These are phyloP conservation scores for Rhododendron williamsianum DNA, from an alignment of 148 eudicot genomes.

Conservation along the genomic window DNA sequence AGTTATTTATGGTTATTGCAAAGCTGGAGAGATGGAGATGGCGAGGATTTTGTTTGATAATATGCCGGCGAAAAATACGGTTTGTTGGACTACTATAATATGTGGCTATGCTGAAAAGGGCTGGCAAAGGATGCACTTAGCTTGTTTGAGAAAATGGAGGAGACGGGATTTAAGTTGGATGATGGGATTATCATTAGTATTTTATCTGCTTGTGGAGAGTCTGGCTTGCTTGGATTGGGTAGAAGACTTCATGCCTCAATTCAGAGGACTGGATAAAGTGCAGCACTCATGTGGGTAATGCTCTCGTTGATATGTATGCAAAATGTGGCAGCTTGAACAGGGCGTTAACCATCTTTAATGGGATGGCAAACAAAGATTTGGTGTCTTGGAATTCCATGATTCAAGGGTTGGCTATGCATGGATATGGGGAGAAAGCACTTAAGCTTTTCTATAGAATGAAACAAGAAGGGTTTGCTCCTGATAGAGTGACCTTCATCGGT, in stretches of 20 bases:
- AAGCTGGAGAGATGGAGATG: constrained; percentile 63
- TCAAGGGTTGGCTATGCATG: constrained; percentile 83
- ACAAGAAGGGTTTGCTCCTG: constrained; percentile 61
- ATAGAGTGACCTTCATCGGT: constrained; percentile 70
- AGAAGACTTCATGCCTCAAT: constrained; percentile 29
- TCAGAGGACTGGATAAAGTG: constrained; percentile 30
- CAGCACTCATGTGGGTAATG: constrained; percentile 46
- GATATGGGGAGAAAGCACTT: constrained; percentile 67
- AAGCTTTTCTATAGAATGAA: constrained; percentile 54
- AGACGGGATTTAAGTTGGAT: constrained; percentile 44
- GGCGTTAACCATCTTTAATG: constrained; percentile 50
- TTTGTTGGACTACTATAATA: constrained; percentile 83
- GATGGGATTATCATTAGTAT: constrained; percentile 65
- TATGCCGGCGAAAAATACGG: constrained; percentile 78
- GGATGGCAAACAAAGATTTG: constrained; percentile 55
- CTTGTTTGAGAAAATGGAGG: constrained; percentile 58
- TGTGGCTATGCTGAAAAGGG: constrained; percentile 73
- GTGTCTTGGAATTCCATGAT: constrained; percentile 87
- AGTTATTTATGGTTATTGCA: neutral
- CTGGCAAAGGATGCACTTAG: constrained; percentile 60
- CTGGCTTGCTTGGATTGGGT: constrained; percentile 52
- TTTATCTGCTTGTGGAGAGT: constrained; percentile 69
- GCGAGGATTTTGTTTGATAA: constrained; percentile 73
- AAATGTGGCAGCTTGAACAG: constrained; percentile 61
- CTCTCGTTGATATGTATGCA: constrained; percentile 84